A percentile compares a stretch with the other conserved stretches of the same genome.
Evolutionary conservation across 306 rosid species (phyloP).

Genomic region (Casuarina glauca): DNA sequence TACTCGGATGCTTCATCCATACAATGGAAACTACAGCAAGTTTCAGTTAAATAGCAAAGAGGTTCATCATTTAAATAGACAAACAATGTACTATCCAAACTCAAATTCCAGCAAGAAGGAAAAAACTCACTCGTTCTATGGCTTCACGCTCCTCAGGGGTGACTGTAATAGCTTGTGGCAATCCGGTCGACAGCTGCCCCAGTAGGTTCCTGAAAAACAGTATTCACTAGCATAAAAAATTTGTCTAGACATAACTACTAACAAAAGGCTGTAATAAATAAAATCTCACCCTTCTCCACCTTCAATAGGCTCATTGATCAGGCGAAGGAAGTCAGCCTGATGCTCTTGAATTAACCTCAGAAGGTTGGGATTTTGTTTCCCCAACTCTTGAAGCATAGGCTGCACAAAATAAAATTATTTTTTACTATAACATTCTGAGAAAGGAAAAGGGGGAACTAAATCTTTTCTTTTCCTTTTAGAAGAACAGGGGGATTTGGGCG

Average conservation of each 20-base stretch:
- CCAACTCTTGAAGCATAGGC: conserved; percentile 99
- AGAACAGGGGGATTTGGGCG: background rate
- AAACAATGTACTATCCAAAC: conserved; percentile 1
- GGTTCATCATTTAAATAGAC: background rate
- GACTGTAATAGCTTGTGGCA: conserved; percentile 74
- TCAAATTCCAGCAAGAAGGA: background rate
- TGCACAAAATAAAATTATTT: conserved; percentile 33
- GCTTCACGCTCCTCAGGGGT: conserved; percentile 93
- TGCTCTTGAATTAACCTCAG: conserved; percentile 86
- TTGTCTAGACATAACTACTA: background rate
- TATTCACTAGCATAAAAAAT: conserved; percentile 5
- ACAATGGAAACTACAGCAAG: background rate
- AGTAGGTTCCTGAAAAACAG: conserved; percentile 54
- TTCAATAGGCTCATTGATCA: conserved; percentile 83
- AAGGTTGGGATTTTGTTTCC: conserved; percentile 90
- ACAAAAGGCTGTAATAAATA: background rate
- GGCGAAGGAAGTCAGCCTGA: conserved; percentile 81
- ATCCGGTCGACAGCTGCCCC: conserved; percentile 57
- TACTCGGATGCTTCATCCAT: background rate
- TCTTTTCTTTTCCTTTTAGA: background rate
- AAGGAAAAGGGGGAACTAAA: background rate
- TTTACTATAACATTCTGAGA: background rate
- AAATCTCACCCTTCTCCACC: conserved; percentile 76
- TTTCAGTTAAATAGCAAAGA: background rate
- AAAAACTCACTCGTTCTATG: conserved; percentile 76